Conservation (phyloP, 768 basidiomycete genomes). For the Macrolepiota fuliginosa region DNA sequence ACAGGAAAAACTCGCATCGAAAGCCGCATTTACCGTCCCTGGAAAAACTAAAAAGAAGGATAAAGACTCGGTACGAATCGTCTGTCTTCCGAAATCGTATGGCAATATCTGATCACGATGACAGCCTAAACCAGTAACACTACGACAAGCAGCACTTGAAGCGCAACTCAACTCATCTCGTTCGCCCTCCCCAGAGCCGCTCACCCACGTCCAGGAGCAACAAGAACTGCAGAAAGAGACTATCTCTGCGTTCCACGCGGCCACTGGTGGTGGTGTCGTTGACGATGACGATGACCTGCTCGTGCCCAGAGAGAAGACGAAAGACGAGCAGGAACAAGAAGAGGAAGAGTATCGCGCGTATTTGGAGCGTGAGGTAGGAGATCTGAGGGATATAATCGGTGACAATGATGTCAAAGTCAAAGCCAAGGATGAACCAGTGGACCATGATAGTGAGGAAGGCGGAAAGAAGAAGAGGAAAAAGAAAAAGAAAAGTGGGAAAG, state of each 20-base stretch:
- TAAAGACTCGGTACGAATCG: not conserved
- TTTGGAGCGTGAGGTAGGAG: slow-evolving; percentile 80
- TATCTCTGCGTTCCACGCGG: slow-evolving; percentile 74
- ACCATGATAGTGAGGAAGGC: slow-evolving; percentile 12
- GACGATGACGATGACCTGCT: slow-evolving; percentile 61
- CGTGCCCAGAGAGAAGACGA: slow-evolving; percentile 70
- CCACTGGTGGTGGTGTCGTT: slow-evolving; percentile 30
- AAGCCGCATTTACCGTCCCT: slow-evolving; percentile 19
- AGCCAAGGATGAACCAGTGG: slow-evolving; percentile 17
- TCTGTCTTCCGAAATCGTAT: not conserved
- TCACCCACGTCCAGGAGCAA: slow-evolving; percentile 83
- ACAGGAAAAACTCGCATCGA: slow-evolving; percentile 39
- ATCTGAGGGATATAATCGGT: slow-evolving; percentile 66
- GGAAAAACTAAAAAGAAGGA: slow-evolving; percentile 36
- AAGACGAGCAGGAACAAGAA: slow-evolving; percentile 73
- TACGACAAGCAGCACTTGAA: slow-evolving; percentile 71
- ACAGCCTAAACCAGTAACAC: slow-evolving; percentile 69
- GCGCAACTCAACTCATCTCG: slow-evolving; percentile 55
- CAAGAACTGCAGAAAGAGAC: slow-evolving; percentile 73
- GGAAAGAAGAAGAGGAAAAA: slow-evolving; percentile 31
- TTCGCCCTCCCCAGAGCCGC: slow-evolving; percentile 45
- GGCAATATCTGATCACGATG: not conserved
- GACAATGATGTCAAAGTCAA: slow-evolving; percentile 30
- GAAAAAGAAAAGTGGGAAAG: slow-evolving; percentile 43
- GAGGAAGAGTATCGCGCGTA: slow-evolving; percentile 86